Evolutionary conservation across 495 filamentous ascomycete species (phyloP).

Genomic region (Aspergillus olivimuriae): DNA sequence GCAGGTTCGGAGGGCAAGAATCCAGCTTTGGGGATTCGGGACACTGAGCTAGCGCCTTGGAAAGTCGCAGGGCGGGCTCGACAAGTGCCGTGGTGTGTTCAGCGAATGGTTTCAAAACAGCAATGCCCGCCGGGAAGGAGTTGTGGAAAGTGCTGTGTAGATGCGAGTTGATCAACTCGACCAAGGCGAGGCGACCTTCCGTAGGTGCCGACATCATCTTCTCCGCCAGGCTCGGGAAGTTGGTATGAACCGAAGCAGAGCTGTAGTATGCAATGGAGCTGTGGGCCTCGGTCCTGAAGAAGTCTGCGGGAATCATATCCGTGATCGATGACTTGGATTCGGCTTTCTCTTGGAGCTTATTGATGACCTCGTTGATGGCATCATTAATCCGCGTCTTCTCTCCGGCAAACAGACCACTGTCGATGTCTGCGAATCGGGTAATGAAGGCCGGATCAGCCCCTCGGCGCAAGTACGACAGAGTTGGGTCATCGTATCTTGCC

Average conservation of each 20-base stretch:
- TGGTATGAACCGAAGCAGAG: slow-evolving; percentile 45
- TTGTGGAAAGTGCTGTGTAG: slow-evolving; percentile 82
- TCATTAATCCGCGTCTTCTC: slow-evolving; percentile 58
- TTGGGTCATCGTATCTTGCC: slow-evolving; percentile 66
- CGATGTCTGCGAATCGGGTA: slow-evolving; percentile 67
- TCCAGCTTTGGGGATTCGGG: slow-evolving; percentile 59
- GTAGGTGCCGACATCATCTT: slow-evolving; percentile 49
- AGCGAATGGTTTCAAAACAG: slow-evolving; percentile 70
- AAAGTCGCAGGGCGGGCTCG: slow-evolving; percentile 62
- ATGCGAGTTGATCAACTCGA: slow-evolving; percentile 74
- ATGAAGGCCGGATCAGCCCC: slow-evolving; percentile 61
- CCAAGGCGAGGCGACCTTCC: slow-evolving; percentile 55
- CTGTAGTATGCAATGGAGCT: slow-evolving; percentile 75
- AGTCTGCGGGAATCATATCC: slow-evolving; percentile 47
- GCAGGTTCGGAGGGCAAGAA: slow-evolving; percentile 82
- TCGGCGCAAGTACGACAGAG: slow-evolving; percentile 64
- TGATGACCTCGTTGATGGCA: slow-evolving; percentile 59
- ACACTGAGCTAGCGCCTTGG: slow-evolving; percentile 66
- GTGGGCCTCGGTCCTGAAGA: slow-evolving; percentile 61
- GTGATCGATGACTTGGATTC: slow-evolving; percentile 42
- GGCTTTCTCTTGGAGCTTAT: slow-evolving; percentile 46
- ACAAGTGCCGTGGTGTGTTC: slow-evolving; percentile 66
- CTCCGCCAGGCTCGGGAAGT: slow-evolving; percentile 61
- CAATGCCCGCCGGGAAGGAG: slow-evolving; percentile 66
- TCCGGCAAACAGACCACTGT: slow-evolving; percentile 67